Conservation (phyloP, 495 filamentous ascomycete genomes). For the Cryomyces antarcticus region DNA sequence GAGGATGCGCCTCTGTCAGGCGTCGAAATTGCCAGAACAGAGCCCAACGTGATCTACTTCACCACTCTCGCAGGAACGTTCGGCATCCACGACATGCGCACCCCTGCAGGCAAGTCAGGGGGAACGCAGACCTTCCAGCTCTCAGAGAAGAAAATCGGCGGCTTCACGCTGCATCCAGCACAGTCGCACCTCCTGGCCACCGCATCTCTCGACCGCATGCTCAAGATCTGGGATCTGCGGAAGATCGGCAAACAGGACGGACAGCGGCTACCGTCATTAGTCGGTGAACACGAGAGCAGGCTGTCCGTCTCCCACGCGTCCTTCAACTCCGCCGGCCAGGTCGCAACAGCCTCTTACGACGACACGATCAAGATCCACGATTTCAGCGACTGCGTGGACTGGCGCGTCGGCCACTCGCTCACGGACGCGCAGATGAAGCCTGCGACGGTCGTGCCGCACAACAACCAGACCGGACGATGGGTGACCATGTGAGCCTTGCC, state of each 20-base stretch:
- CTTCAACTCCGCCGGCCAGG: constrained; percentile 59
- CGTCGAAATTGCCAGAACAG: constrained; percentile 49
- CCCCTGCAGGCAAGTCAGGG: constrained; percentile 20
- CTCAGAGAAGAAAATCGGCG: constrained; percentile 87
- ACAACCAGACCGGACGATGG: constrained; percentile 87
- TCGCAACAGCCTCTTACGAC: constrained; percentile 87
- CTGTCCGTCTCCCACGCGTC: constrained; percentile 81
- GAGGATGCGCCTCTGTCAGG: constrained; percentile 63
- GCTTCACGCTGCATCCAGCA: constrained; percentile 63
- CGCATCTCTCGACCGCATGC: constrained; percentile 68
- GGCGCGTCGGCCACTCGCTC: constrained; percentile 40
- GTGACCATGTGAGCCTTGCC: constrained; percentile 37
- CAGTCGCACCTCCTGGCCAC: constrained; percentile 73
- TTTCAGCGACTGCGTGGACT: constrained; percentile 41
- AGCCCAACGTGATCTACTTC: constrained; percentile 65
- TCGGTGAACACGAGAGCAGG: constrained; percentile 64
- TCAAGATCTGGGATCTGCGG: constrained; percentile 84
- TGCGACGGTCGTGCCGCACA: constrained; percentile 50
- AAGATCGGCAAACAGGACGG: constrained; percentile 39
- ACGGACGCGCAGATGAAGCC: constrained; percentile 46
- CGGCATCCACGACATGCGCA: constrained; percentile 58
- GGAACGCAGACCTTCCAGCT: constrained; percentile 46
- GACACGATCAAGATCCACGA: constrained; percentile 86
- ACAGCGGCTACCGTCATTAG: constrained; percentile 36
- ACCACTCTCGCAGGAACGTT: constrained; percentile 66